Base-by-base conservation (phyloP, 768 basidiomycete genomes). In the Calocybe gangraenosa region DNA sequence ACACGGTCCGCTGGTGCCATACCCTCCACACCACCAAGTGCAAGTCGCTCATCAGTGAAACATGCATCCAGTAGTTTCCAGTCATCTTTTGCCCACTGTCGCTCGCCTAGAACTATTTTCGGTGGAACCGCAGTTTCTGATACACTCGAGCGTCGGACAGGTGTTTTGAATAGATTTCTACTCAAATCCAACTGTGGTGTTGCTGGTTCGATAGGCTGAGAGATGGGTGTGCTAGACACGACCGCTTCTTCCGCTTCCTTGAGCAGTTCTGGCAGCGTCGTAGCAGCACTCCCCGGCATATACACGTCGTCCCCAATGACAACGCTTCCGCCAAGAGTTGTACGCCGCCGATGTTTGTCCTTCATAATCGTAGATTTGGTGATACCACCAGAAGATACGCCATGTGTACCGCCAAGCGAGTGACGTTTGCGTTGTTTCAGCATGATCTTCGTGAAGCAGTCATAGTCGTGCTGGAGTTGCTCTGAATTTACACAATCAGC, bases 11-110 rank as follows among this genome's bases (percentile, higher is more conserved):
- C 77, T 34, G 75, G 65, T 0, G 73, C 83, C 36, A 84, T 51
- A 7, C 60, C 59, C 31, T 69, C 65, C 34, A 60, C 57, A 14
- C 35, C 61, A 2, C 71, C 79, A 37, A 78, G 52, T 2, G 73
- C 70, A 11, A 85, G 61, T 23, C 85, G 69, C 58, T 84, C 80
- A 42, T 87, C 84, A 9, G 84, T 83, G 50, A 91, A 84, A 55
- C 86, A 88, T 18, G 76, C 77, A 61, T 92, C 90, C 39, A 93
- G 69, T 38, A 70, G 58, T 60, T 85, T 90, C 90, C 90, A 93
- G 41, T 91, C 85, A 17, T 77, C 76, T 56, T 83, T 84, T 3
- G 73, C 70, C 90, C 90, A 93, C 32, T 63, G 65, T 14, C 61
- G 57, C 40, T 59, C 50, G 17, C 33, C 43, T 8, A 20, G 25